Base-by-base conservation (phyloP, 768 basidiomycete genomes). In the Boletus coccyginus region DNA sequence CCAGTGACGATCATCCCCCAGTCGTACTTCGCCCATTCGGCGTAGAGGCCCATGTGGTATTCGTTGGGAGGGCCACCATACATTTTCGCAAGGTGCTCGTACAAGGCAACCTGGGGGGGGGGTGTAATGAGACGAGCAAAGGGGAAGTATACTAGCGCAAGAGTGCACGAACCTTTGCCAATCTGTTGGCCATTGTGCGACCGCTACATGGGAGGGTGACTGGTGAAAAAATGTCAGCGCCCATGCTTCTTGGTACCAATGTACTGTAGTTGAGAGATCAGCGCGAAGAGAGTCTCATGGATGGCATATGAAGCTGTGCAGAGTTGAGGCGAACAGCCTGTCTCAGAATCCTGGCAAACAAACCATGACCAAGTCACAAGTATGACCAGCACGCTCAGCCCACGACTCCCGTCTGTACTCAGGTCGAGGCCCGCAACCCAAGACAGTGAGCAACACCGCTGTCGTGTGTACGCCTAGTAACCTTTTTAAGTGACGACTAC, bases 1-100 rank as follows among this genome's bases (percentile, higher is more conserved):
- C 95, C 95, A 0, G 94, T 92, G 31, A 95, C 69, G 45, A 96
- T 74, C 79, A 97, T 91, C 0, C 92, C 95, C 92, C 92, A 98
- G 46, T 79, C 79, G 12, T 87, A 81, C 50, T 75, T 69, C 1
- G 85, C 82, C 94, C 94, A 98, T 62, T 76, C 74, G 0, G 80
- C 70, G 66, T 98, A 97, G 31, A 97, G 76, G 0, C 72, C 64
- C 36, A 78, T 65, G 68, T 94, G 90, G 43, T 76, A 69, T 14
- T 73, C 62, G 59, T 89, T 92, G 0, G 94, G 94, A 11, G 81
- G 79, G 0, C 92, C 91, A 21, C 92, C 90, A 11, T 74, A 73
- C 32, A 87, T 74, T 5, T 69, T 60, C 0, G 87, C 81, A 11
- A 96, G 76, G 63, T 92, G 87, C 69, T 98, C 95, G 61, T 94